Base-by-base conservation (phyloP, 495 filamentous ascomycete genomes). In the Penicillium macrosclerotiorum region DNA sequence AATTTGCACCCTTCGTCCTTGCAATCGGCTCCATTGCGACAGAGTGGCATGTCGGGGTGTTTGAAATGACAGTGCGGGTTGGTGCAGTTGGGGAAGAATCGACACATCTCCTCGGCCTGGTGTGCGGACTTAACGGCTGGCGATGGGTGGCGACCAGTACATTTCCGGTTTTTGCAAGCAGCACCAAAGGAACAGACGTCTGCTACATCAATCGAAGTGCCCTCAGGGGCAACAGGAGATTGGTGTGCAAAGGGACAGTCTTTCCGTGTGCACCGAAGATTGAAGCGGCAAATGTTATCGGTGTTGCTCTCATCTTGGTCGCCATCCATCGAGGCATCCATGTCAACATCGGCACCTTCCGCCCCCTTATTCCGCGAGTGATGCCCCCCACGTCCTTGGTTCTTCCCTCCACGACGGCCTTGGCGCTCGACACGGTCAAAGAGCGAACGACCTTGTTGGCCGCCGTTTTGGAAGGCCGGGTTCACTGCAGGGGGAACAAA, bases 191-290 rank as follows among this genome's bases (percentile, higher is more conserved):
- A 73, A 71, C 93, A 99, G 23, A 74, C 70, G 58, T 96, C 91
- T 26, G 74, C 75, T 42, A 90, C 69, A 63, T 96, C 94, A 38
- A 96, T 69, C 3, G 82, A 75, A n/a, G 75, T 76, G 17, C 85
- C 88, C n/a, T 84, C 85, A 12, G 88, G 87, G 27, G 92, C 90
- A 16, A 87, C 91, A 19, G 93, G 88, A 11, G 91, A 95, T 63
- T 96, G 93, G 57, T 99, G 93, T 19, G 88, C 93, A 62, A 88
- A 97, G 33, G 81, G 83, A 64, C 93, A 99, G 45, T 95, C 89
- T 49, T 81, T 78, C 60, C 94, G 90, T 14, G 83, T 88, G 70
- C 93, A 99, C 37, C 77, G 73, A 24, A 89, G 73, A 67, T 96
- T 95, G 72, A 84, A 99, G 34, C 83, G 88, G 77, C 93, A 99